A percentile compares a stretch with the other conserved stretches of the same genome.
Evolutionary conservation across 2,329 filamentous ascomycete genomes (phyloP).

Genomic region (Talaromyces funiculosus): DNA sequence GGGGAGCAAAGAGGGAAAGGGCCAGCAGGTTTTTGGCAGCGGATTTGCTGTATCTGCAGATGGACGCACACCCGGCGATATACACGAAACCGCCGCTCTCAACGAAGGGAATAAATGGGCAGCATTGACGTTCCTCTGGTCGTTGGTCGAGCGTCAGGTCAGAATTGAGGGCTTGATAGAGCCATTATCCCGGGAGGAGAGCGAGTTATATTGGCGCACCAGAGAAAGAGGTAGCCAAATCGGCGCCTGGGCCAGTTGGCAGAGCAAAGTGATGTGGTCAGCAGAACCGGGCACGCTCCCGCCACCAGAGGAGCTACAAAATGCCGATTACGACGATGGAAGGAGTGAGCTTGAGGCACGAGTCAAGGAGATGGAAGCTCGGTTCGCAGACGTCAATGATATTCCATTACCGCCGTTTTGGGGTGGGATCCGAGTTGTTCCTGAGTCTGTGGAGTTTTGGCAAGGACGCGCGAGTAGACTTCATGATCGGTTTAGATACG

Average conservation of each 20-base stretch:
- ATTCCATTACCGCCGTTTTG: conserved; percentile 93
- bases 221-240: conserved; percentile 73
- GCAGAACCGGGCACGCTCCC: conserved; percentile 25
- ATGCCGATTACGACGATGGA: conserved; percentile 55
- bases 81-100: conserved; percentile 15
- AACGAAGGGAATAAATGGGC: conserved; percentile 63
- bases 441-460: conserved; percentile 90
- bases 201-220: conserved; percentile 59
- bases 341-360: conserved; percentile 68
- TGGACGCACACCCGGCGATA: conserved; percentile 8
- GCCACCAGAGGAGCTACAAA: conserved; percentile 25
- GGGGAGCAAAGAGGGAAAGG: conserved; percentile 57
- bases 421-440: conserved; percentile 82
- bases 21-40: conserved; percentile 35
- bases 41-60: conserved; percentile 9
- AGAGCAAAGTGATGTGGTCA: conserved; percentile 66
- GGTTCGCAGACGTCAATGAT: conserved; percentile 67
- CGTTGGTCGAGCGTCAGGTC: conserved; percentile 78
- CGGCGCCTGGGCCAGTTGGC: conserved; percentile 88
- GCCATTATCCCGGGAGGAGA: conserved; percentile 64
- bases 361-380: conserved; percentile 69
- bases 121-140: conserved; percentile 87
- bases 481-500: conserved; percentile 90
- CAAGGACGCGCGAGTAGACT: conserved; percentile 83
- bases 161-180: conserved; percentile 74